Percentiles rank a stretch among this genome's conserved stretches.
Evolutionary conservation across 305 asterid genomes (phyloP).

Genomic region (Rubia balearica): DNA sequence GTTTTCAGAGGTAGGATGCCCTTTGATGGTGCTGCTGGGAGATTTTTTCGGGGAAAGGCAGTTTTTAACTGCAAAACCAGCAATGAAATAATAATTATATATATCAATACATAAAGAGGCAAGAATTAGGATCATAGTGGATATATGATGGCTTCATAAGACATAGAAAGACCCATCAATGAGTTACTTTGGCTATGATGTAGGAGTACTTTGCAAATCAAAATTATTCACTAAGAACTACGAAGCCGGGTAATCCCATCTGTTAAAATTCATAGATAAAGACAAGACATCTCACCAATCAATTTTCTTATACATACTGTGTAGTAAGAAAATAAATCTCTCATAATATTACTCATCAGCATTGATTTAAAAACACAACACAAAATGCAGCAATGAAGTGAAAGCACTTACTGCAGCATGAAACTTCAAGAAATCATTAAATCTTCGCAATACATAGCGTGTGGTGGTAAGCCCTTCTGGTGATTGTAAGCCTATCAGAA

Average conservation of each 20-base stretch:
- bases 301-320: not conserved
- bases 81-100: too few relatives aligned
- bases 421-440: slow-evolving; percentile 87
- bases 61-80: slow-evolving; percentile 61
- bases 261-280: not conserved
- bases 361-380: slow-evolving; percentile 11
- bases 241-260: not conserved
- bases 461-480: slow-evolving; percentile 81
- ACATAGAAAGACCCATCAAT: not conserved
- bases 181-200: not conserved
- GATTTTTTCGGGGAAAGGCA: slow-evolving; percentile 57
- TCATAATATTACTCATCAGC: not conserved
- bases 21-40: slow-evolving; percentile 89
- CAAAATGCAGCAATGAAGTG: slow-evolving; percentile 12
- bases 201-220: not conserved
- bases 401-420: slow-evolving; percentile 70
- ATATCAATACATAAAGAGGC: not conserved
- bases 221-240: not conserved
- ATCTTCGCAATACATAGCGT: slow-evolving; percentile 83
- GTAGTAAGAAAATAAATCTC: not conserved
- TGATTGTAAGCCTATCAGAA: slow-evolving; percentile 89
- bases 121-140: not conserved
- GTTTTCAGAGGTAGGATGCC: slow-evolving; percentile 81
- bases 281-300: not conserved
- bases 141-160: not conserved